Conservation (phyloP, 164 flowering plant genomes). For the Brasenia schreberi region DNA sequence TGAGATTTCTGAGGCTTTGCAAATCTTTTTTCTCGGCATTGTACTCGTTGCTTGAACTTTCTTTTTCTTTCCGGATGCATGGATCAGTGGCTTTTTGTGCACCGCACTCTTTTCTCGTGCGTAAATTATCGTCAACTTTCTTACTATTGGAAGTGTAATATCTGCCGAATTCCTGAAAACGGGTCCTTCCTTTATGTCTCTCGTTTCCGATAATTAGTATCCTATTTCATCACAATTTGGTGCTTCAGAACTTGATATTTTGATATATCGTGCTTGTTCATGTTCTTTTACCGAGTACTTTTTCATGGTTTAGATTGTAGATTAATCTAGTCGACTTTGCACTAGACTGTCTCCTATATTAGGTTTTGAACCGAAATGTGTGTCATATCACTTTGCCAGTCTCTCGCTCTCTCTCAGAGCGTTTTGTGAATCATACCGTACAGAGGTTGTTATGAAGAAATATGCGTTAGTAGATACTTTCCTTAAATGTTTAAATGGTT, state of each 20-base stretch:
- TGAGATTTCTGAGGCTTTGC: conserved; percentile 18
- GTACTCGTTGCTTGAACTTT: neutral
- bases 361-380: neutral
- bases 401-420: neutral
- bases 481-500: too few species aligned
- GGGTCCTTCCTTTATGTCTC: neutral
- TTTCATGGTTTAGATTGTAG: neutral
- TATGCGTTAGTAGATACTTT: too few species aligned
- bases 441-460: neutral
- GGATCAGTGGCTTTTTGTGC: neutral
- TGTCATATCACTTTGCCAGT: neutral
- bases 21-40: neutral
- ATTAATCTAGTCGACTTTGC: neutral
- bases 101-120: too few species aligned
- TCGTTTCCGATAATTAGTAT: neutral
- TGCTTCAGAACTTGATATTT: neutral
- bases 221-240: neutral
- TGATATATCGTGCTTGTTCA: neutral
- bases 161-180: too few species aligned
- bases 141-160: too few species aligned
- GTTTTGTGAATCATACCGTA: neutral
- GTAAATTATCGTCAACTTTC: too few species aligned
- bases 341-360: neutral
- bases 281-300: neutral
- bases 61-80: too few species aligned